Conservation (phyloP, 2,329 filamentous ascomycete species). For the Talaromyces sp. region DNA sequence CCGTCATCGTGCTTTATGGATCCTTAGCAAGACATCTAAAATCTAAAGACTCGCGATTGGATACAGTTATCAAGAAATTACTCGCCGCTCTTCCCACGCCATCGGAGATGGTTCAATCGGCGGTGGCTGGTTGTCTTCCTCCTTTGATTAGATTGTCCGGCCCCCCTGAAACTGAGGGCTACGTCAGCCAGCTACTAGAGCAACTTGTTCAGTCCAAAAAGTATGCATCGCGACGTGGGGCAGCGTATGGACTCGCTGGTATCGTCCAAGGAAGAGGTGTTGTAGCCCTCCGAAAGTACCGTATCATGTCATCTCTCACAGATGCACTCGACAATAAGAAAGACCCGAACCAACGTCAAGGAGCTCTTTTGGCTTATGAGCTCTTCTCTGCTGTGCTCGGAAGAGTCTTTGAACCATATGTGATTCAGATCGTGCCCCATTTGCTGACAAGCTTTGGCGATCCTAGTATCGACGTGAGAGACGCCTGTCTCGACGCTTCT, state of each 20-base stretch:
- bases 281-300: slow-evolving; percentile 73
- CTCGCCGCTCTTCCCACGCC: slow-evolving; percentile 87
- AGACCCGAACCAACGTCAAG: slow-evolving; percentile 81
- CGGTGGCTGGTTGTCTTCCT: slow-evolving; percentile 88
- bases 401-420: slow-evolving; percentile 89
- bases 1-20: slow-evolving; percentile 95
- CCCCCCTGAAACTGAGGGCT: slow-evolving; percentile 71
- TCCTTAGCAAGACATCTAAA: slow-evolving; percentile 85
- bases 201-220: slow-evolving; percentile 82
- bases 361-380: slow-evolving; percentile 85
- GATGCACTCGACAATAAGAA: slow-evolving; percentile 93
- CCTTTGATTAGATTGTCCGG: slow-evolving; percentile 80
- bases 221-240: slow-evolving; percentile 88
- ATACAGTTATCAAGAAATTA: slow-evolving; percentile 80
- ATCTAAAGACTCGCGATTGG: slow-evolving; percentile 79
- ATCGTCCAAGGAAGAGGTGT: slow-evolving; percentile 87
- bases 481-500: slow-evolving; percentile 85
- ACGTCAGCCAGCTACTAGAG: slow-evolving; percentile 76
- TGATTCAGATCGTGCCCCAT: slow-evolving; percentile 91
- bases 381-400: slow-evolving; percentile 82
- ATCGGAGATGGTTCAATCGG: slow-evolving; percentile 94
- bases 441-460: slow-evolving; percentile 88
- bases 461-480: slow-evolving; percentile 79
- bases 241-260: slow-evolving; percentile 90
- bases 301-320: slow-evolving; percentile 76